Base-by-base conservation (phyloP, 2,329 filamentous ascomycete genomes). In the Colletotrichum cordylinicola region DNA sequence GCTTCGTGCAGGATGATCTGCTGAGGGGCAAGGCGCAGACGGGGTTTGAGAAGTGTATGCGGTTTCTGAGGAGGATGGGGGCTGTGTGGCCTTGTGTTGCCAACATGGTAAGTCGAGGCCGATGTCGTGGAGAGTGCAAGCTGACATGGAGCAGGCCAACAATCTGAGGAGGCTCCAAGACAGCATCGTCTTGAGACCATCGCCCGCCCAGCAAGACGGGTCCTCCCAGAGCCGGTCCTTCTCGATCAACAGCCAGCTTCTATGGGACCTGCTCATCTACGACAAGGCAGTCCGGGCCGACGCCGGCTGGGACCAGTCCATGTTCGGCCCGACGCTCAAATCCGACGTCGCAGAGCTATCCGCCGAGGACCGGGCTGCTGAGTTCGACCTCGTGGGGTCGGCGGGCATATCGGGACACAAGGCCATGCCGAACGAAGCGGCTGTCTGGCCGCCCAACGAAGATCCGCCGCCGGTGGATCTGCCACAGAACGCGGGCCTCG, bases 351-450 rank as follows among this genome's bases (percentile, higher is more conserved):
- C 69, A 6, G 67, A 74, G 16, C 43, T 65, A 8, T 55, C 77
- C 24, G 67, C 76, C 15, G 69, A 62, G 8, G 56, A 55, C 29
- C 78, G 77, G 0, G 81, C 81, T 8, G 81, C 80, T 2, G 84
- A 84, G 37, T 84, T 84, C 33, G 79, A 82, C 24, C 79, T 86
- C 4, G 82, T 86, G 35, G 84, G 84, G 9, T 85, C 84, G 0
- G 82, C 82, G 12, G 84, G 84, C 3, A 84, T 86, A 8, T 83
- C 82, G 4, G 83, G 82, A 1, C 84, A 86, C 78, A 84, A 83
- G 62, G 80, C 83, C 2, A 84, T 84, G n/a, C 81, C 82, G 1
- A 78, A 81, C 27, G 80, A 85, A 21, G 80, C 80, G 18, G 82
- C 82, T 0, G 82, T 80, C 0, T 85, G 84, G 64, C 83, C 84